Evolutionary conservation across 768 basidiomycete species (phyloP), one percentile per base, ranked within the genome.

Genomic region (Suillus bovinus): DNA sequence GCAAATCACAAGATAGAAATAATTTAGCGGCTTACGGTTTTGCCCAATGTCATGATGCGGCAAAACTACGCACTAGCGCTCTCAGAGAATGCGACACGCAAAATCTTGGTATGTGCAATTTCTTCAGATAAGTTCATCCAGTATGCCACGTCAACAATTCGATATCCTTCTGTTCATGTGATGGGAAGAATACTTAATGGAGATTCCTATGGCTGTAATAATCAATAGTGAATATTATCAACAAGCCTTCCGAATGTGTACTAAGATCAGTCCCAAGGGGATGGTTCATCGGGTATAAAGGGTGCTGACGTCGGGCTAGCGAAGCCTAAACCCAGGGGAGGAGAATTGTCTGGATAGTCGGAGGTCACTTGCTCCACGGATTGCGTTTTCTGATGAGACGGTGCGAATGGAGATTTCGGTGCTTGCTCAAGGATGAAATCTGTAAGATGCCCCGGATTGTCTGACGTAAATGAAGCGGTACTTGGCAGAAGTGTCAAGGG

Each of bases 251-350:
- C 9, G 16, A 22, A 55, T 36, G 27, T 36, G 24, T 36, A n/a
- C 50, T 52, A 52, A 52, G 65, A 57, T 73, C 69, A 47, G 66
- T 68, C 70, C 74, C 73, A 76, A 27, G 73, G 73, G 9, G 74
- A 74, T 36, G 74, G 71, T 17, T 73, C 73, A 10, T 66, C 67
- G n/a, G 64, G 64, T 58, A 71, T 56, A n/a, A 68, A 56, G 11
- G 69, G 61, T 49, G 66, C 54, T 31, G 66, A 47, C 38, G 63
- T 55, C n/a, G 66, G 60, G 47, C 59, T 46, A 17, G n/a, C 44
- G 22, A 64, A 59, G 17, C 44, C 53, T 20, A 47, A 34, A 36
- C 54, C 36, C 4, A 58, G 31, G 50, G 69, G 52, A 3, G 61
- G 49, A 42, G 72, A 55, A 29, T 13, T 14, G 17, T 61, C 64